Evolutionary conservation across 2,329 filamentous ascomycete species (phyloP).

Genomic region (Amylocarpus encephaloides): DNA sequence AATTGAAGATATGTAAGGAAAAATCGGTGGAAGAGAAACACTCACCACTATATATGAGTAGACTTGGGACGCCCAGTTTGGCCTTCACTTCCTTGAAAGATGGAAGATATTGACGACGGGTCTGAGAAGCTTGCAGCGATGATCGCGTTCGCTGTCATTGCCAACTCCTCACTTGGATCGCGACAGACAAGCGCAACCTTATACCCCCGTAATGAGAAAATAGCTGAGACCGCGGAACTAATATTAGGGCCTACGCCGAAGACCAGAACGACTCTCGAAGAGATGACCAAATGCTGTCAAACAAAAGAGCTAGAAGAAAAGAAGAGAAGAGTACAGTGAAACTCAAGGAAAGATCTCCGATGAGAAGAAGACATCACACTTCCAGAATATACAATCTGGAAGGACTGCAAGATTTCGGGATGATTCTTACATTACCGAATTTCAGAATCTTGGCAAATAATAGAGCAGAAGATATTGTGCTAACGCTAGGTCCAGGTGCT

Average conservation of each 20-base stretch:
- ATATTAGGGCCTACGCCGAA: constrained; percentile 38
- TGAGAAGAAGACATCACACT: background rate
- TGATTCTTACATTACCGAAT: no score
- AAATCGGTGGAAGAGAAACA: background rate
- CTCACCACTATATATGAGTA: constrained; percentile 39
- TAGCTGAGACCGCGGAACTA: constrained; percentile 30
- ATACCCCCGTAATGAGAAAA: constrained; percentile 37
- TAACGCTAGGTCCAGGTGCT: no score
- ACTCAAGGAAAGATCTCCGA: background rate
- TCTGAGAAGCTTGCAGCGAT: constrained; percentile 34
- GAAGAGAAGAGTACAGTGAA: background rate
- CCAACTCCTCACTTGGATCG: constrained; percentile 22
- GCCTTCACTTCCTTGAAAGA: constrained; percentile 38
- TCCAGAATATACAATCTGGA: no score
- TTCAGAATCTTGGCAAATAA: no score
- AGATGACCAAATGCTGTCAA: background rate
- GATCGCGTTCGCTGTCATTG: constrained; percentile 28
- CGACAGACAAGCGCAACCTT: constrained; percentile 36
- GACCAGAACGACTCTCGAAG: constrained; percentile 31
- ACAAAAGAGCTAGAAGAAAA: background rate
- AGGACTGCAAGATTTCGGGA: no score
- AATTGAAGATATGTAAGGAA: background rate
- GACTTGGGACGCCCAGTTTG: constrained; percentile 33
- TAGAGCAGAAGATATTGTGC: no score
- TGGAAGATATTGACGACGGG: constrained; percentile 8